Conservation (phyloP, 495 filamentous ascomycete genomes). For the Cercophora samala region DNA sequence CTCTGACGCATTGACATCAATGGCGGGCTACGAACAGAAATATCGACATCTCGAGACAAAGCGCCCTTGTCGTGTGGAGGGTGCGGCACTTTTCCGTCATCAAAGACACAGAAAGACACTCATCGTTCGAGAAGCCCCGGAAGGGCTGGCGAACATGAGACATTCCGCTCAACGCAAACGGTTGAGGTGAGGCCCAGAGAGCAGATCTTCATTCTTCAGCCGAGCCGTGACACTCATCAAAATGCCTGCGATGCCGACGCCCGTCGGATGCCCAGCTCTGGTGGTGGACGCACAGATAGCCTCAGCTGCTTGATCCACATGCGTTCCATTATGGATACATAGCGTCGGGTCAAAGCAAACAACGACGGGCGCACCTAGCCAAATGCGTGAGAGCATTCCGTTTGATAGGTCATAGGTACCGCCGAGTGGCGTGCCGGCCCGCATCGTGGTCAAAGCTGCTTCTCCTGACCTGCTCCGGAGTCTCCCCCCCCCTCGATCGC, state of each 20-base stretch:
- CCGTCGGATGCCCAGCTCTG: background rate
- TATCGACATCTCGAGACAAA: background rate
- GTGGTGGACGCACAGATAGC: background rate
- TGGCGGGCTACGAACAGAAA: background rate
- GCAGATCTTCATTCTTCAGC: background rate
- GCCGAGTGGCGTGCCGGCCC: background rate
- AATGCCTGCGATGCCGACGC: background rate
- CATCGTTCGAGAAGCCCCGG: background rate
- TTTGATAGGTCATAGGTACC: background rate
- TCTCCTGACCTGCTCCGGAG: no score
- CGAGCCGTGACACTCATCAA: background rate
- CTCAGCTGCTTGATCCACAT: background rate
- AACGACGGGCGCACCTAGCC: background rate
- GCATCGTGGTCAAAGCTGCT: background rate
- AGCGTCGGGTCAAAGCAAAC: constrained; percentile 7
- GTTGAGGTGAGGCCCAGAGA: background rate
- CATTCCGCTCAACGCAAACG: background rate
- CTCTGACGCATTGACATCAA: background rate
- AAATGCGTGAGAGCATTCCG: background rate
- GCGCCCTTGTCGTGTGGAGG: background rate
- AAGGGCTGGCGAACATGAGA: background rate
- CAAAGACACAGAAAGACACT: background rate
- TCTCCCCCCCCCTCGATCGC: background rate
- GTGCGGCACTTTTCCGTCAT: background rate
- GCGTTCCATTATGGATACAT: background rate